phyloP scores from a whole-genome alignment of 352 stramenopile species.

The Pythium guiyangense region DNA sequence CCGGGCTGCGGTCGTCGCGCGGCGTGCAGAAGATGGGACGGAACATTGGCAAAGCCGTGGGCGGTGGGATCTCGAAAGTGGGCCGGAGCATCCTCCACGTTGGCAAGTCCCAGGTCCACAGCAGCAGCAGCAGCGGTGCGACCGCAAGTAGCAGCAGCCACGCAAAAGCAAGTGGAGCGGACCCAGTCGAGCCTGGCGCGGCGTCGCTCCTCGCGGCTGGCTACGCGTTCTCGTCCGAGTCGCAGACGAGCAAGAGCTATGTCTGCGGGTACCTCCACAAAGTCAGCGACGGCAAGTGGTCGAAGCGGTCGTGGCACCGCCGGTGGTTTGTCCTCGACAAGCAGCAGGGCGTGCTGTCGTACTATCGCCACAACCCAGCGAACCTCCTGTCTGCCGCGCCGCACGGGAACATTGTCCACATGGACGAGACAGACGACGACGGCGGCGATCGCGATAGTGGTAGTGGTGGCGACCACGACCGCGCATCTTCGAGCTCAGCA shows the following conservation, averaged over 20 bases:
- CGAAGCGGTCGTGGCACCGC: conserved; percentile 78
- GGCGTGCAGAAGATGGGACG: conserved; percentile 72
- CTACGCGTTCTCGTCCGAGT: conserved; percentile 72
- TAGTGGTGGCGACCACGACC: background rate
- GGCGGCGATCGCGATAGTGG: conserved; percentile 7
- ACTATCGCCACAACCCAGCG: conserved; percentile 78
- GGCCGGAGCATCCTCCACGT: conserved; percentile 73
- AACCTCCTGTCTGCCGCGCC: conserved; percentile 57
- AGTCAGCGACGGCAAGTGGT: conserved; percentile 83
- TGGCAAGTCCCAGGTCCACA: conserved; percentile 41
- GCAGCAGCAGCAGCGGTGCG: conserved; percentile 1
- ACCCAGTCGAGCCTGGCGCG: conserved; percentile 7
- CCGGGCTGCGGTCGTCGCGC: conserved; percentile 23
- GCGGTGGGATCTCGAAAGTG: conserved; percentile 75
- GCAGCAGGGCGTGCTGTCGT: conserved; percentile 68
- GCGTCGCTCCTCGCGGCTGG: conserved; percentile 36
- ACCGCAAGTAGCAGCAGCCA: conserved; percentile 6
- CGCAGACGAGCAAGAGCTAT: conserved; percentile 73
- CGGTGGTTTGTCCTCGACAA: conserved; percentile 83
- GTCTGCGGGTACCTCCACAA: conserved; percentile 84
- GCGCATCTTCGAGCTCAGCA: background rate
- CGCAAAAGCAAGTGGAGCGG: background rate
- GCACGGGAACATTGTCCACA: conserved; percentile 70
- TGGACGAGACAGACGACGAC: conserved; percentile 35
- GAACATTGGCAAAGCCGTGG: conserved; percentile 75